These are phyloP conservation scores for Stenogyne calaminthoides DNA, from an alignment of 305 asterid species.

Conservation along the genomic window DNA sequence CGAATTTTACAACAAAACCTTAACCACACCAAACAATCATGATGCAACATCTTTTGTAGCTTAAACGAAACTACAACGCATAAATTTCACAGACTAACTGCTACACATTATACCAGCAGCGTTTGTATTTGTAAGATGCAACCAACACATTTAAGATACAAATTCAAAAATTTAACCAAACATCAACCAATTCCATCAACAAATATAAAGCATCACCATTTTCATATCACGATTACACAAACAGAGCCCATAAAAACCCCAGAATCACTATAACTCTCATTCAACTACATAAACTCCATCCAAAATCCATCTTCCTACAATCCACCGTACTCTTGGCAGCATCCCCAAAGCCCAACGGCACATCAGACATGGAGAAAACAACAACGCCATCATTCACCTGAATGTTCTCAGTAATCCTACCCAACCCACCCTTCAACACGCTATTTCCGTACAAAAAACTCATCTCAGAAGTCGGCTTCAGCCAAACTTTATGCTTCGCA, in stretches of 20 bases:
- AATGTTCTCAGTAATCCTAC: conserved; percentile 87
- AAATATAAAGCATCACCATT: not conserved
- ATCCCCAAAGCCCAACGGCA: conserved; percentile 85
- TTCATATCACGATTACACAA: too few species aligned
- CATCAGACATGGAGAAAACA: conserved; percentile 81
- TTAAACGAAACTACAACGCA: not conserved
- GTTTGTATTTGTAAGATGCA: not conserved
- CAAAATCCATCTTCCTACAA: conserved; percentile 78
- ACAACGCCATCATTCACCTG: conserved; percentile 83
- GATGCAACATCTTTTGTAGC: too few species aligned
- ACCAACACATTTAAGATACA: too few species aligned
- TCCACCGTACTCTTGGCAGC: conserved; percentile 88
- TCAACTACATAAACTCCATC: not conserved
- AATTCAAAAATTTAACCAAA: too few species aligned
- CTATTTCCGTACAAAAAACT: conserved; percentile 80
- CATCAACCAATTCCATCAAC: too few species aligned
- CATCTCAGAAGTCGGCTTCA: conserved; percentile 88
- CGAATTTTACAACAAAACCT: too few species aligned
- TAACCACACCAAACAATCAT: too few species aligned
- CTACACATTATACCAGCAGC: not conserved
- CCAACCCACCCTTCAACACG: conserved; percentile 86
- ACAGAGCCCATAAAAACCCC: not conserved
- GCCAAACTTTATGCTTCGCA: conserved; percentile 89
- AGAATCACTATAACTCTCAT: not conserved
- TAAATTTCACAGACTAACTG: not conserved